These are phyloP conservation scores for Ilex aquifolium DNA, from an alignment of 257 asterid genomes.

Conservation along the genomic window DNA sequence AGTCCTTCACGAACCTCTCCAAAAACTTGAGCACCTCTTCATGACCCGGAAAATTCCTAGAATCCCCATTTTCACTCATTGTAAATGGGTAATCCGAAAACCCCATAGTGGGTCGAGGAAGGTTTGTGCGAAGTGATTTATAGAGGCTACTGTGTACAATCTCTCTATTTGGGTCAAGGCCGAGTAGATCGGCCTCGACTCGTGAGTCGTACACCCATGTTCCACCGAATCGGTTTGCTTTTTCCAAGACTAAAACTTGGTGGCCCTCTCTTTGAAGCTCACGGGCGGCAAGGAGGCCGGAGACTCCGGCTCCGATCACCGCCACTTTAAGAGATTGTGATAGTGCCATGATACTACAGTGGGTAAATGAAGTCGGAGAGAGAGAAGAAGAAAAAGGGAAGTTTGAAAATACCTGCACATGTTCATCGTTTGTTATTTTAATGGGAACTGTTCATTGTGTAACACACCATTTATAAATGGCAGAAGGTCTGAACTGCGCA, in stretches of 20 bases:
- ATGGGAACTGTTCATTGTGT: no score
- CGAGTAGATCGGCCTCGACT: conserved; percentile 46
- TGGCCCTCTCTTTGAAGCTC: conserved; percentile 30
- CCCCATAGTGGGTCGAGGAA: conserved; percentile 52
- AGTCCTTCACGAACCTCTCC: conserved; percentile 35
- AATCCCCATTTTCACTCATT: conserved; percentile 9
- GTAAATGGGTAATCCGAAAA: conserved; percentile 47
- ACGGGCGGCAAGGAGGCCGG: conserved; percentile 16
- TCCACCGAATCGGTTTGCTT: conserved; percentile 46
- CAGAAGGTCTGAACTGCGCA: no score
- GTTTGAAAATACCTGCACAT: no score
- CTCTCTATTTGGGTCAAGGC: conserved; percentile 41
- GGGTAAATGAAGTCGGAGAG: no score
- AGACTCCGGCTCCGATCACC: conserved; percentile 50
- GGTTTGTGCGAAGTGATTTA: conserved; percentile 41
- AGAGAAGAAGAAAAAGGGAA: no score
- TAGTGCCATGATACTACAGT: no score
- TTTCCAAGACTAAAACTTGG: conserved; percentile 32
- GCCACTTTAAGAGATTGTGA: conserved; percentile 32
- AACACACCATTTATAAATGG: no score
- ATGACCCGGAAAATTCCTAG: conserved; percentile 40
- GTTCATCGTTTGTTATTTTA: no score
- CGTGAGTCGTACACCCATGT: conserved; percentile 46
- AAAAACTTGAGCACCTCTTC: conserved; percentile 46
- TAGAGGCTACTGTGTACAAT: conserved; percentile 44